Base-by-base conservation (phyloP, 768 basidiomycete species). In the Boletus pseudopeckii region DNA sequence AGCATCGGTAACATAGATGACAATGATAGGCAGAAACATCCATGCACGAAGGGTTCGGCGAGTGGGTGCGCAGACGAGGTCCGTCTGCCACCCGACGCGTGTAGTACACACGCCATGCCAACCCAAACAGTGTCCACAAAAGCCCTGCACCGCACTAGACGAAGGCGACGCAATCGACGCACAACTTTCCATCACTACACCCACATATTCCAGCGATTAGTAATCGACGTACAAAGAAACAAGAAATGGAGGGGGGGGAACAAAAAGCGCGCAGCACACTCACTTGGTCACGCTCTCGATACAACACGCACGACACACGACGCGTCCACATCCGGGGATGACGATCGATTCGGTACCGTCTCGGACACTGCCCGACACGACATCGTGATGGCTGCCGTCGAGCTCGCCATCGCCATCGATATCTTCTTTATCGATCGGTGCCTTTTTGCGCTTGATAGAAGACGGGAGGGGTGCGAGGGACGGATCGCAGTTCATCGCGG, bases 201-300 rank as follows among this genome's bases (percentile, higher is more conserved):
- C 34, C 42, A 26, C 28, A 26, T 7, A 26, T 7, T 20, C 41
- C 38, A 18, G 10, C 2, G 43, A 46, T 64, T 50, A 68, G 58
- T 46, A 15, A 41, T 60, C 50, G 58, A 53, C 48, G 11, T 34
- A 41, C 39, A 20, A 38, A 42, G 45, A 50, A n/a, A 11, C 10
- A 18, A 18, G 3, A 28, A 28, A 28, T 8, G 28, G 10, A 13
- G 8, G 7, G 26, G 15, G 5, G 5, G 5, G 26, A 30, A 13
- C 17, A 45, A 32, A 9, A 32, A 46, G 1, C 1, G 22, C 18
- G 17, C 15, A n/a, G 26, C 7, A 10, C 43, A 62, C 74, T 60
- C 50, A 75, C 73, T 72, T 71, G 46, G 56, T 53, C 3, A 67
- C 59, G 47, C 66, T 73, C 59, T 74, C 73, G 34, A 73, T 51